Base-by-base conservation (phyloP, 2,329 filamentous ascomycete genomes). In the Cephalotrichum gorgonifer region DNA sequence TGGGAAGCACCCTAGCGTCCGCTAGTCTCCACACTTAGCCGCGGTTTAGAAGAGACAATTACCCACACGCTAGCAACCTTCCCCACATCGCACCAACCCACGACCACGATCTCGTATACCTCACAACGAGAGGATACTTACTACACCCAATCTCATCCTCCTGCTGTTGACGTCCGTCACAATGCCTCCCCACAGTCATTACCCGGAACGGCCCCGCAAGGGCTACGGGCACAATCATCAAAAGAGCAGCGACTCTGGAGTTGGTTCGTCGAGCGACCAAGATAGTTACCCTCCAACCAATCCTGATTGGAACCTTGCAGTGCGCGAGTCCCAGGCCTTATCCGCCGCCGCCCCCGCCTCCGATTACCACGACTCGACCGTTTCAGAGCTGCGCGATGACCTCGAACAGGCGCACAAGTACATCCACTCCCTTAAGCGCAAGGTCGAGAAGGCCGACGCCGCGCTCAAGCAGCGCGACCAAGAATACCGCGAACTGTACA, bases 191-290 rank as follows among this genome's bases (percentile, higher is more conserved):
- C 43, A 44, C 43, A 11, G 6, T 8, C 43, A 44, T 12, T 44
- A 30, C 43, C 17, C 35, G n/a, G 35, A 39, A 20, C 35, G n/a
- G 6, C 6, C n/a, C n/a, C 35, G 35, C 35, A 33, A 39, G 47
- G 17, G 47, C 27, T 43, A 43, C 47, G 43, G 41, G 33, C 54
- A 55, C 50, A 52, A 53, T 25, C 51, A 48, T 12, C 50, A 50
- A 43, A 52, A 55, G 50, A 46, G 53, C 30, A 54, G 51, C 47
- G 55, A 56, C 51, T 56, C 55, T 48, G 52, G 54, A 50, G 44
- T 56, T 33, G 54, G 52, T 41, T 56, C 54, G 47, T 51, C 50
- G 43, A 53, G 52, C 35, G 55, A 55, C 51, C 51, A 53, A 43
- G 52, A 54, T 43, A 52, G 52, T 43, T 49, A 53, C 43, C 42